Conservation (phyloP, 2,329 filamentous ascomycete genomes). For the Fusarium mundagurra region DNA sequence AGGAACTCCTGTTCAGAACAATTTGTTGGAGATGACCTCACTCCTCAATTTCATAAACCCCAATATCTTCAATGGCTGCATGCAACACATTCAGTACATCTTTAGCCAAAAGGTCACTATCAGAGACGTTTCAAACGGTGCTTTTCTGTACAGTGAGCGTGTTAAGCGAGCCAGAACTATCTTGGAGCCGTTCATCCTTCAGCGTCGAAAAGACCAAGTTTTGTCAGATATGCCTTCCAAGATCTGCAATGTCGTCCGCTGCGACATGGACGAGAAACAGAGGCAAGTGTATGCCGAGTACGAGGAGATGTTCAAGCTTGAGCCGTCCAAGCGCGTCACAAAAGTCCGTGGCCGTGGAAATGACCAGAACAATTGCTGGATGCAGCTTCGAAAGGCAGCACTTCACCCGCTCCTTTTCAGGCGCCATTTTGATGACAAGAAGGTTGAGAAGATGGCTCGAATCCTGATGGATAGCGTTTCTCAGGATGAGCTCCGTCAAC, state of each 20-base stretch:
- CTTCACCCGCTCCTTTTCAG: conserved; percentile 92
- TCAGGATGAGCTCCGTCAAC: conserved; percentile 62
- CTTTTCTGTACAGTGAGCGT: conserved; percentile 85
- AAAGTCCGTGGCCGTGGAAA: conserved; percentile 60
- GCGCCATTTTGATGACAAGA: conserved; percentile 79
- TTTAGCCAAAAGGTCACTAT: conserved; percentile 94
- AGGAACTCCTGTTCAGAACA: conserved; percentile 94
- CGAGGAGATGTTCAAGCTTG: conserved; percentile 71
- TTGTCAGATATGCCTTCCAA: conserved; percentile 86
- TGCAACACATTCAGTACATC: conserved; percentile 83
- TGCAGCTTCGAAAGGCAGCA: conserved; percentile 90
- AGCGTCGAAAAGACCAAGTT: conserved; percentile 92
- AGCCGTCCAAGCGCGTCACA: conserved; percentile 62
- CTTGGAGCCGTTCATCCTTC: conserved; percentile 92
- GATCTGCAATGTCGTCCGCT: conserved; percentile 79
- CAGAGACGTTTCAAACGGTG: conserved; percentile 80
- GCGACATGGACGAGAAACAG: conserved; percentile 79
- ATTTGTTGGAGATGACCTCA: conserved; percentile 89
- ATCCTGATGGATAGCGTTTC: conserved; percentile 77
- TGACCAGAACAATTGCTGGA: conserved; percentile 78
- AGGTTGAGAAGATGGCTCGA: conserved; percentile 79
- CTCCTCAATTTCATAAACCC: conserved; percentile 96
- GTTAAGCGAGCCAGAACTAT: conserved; percentile 90
- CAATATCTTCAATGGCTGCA: conserved; percentile 77
- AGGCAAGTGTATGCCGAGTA: conserved; percentile 75